Base-by-base conservation (phyloP, 192 early-diverging fungal genomes). In the Entomortierella lignicola region DNA sequence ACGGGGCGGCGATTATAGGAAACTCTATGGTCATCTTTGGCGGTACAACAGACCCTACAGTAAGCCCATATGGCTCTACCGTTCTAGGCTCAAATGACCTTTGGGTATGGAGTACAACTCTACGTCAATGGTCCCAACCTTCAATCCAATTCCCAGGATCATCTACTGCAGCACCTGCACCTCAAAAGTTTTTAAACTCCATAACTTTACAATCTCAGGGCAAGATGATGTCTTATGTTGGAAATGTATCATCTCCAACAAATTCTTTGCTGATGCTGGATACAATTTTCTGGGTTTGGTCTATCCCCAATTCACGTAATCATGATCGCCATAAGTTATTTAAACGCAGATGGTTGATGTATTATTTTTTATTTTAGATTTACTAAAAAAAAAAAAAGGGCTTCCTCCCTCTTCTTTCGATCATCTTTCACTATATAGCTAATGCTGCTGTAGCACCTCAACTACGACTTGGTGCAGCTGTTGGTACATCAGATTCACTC, bases 11-110 rank as follows among this genome's bases (percentile, higher is more conserved):
- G 4, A 72, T 81, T 18, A 60, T 71, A 10, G 66, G 71, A 17
- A 83, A 82, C 0, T 81, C 80, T 31, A 81, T 87, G 64, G 68
- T 87, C 61, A 34, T 87, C 17, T 87, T 82, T 63, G 86, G 86
- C 47, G 86, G 86, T 18, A 50, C 64, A 4, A 80, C 77, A 15
- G 79, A 85, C 55, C 27, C 72, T 7, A 41, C 20, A 12, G 29
- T 44, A 20, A 81, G 55, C 51, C 73, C 68, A 13, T 83, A 79
- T 34, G 65, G 80, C 5, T 48, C 50, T 26, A 51, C 31, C 6
- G 43, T 81, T 8, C 48, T 47, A 2, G 85, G 85, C 20, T 77
- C 84, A 27, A 83, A 73, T 41, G 77, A 80, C 27, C 41, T 87
- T 17, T 84, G 82, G 81, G 75, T 71, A 8, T 88, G 86, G 86